These are phyloP conservation scores for Pythium aphanidermatum DNA, from an alignment of 352 stramenopile genomes.

Conservation along the genomic window DNA sequence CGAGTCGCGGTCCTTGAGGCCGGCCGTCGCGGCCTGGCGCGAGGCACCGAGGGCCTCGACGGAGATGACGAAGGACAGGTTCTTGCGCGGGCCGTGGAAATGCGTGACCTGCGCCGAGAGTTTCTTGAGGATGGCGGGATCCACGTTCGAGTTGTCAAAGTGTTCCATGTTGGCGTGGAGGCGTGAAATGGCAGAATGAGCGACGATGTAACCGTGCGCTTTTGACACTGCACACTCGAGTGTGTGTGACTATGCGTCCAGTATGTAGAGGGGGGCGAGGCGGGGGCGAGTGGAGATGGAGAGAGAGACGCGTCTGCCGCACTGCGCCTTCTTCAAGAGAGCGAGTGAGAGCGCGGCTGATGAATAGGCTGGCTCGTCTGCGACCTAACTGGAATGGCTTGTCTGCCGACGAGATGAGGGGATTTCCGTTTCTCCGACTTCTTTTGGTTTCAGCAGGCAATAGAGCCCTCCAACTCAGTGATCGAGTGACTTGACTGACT, in stretches of 20 bases:
- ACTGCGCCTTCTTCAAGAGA: constrained; percentile 1
- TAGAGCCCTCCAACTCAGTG: not conserved
- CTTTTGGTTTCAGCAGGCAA: not conserved
- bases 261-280: too few relatives aligned
- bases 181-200: not conserved
- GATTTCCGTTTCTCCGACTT: too few relatives aligned
- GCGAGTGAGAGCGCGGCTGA: not conserved
- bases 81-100: constrained; percentile 58
- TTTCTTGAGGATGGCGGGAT: constrained; percentile 80
- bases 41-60: constrained; percentile 66
- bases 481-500: too few relatives aligned
- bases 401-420: too few relatives aligned
- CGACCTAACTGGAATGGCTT: too few relatives aligned
- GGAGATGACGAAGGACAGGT: constrained; percentile 73
- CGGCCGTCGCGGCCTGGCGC: constrained; percentile 31
- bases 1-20: constrained; percentile 49
- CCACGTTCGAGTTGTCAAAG: constrained; percentile 31
- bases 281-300: too few relatives aligned
- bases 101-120: constrained; percentile 69
- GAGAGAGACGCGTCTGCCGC: too few relatives aligned
- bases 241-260: too few relatives aligned
- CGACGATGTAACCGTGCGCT: not conserved
- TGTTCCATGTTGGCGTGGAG: constrained; percentile 35
- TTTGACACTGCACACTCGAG: too few relatives aligned
- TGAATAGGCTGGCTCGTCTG: not conserved